Conservation (phyloP, 768 basidiomycete genomes). For the Podaxis sp. region DNA sequence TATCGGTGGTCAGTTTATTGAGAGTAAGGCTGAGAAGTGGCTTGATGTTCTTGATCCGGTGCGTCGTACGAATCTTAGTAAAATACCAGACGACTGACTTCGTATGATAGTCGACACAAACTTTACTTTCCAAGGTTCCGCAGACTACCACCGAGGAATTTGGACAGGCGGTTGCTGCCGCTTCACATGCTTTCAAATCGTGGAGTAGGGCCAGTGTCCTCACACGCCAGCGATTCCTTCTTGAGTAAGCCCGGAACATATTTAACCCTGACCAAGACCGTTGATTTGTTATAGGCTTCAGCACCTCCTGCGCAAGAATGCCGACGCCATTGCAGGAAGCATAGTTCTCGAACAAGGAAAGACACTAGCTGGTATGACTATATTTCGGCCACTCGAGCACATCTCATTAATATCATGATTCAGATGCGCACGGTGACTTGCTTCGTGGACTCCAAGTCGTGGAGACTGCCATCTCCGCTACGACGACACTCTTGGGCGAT, state of each 20-base stretch:
- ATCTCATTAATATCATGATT: not conserved
- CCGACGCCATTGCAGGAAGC: conserved; percentile 81
- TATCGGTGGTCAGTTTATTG: conserved; percentile 86
- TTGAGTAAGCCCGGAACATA: conserved; percentile 64
- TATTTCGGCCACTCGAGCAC: not conserved
- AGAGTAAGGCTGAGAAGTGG: conserved; percentile 78
- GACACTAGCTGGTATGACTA: conserved; percentile 71
- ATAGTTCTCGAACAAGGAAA: conserved; percentile 97
- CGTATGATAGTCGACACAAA: conserved; percentile 76
- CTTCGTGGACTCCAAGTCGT: conserved; percentile 90
- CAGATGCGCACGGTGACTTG: conserved; percentile 94
- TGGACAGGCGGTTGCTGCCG: conserved; percentile 77
- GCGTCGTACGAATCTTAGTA: not conserved
- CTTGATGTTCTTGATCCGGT: conserved; percentile 91
- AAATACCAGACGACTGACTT: not conserved
- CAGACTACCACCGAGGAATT: conserved; percentile 86
- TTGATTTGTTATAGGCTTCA: conserved; percentile 63
- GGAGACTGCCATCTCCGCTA: conserved; percentile 77
- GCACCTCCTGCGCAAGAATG: conserved; percentile 79
- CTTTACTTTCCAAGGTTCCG: conserved; percentile 84
- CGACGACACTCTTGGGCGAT: conserved; percentile 84
- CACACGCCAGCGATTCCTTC: conserved; percentile 81
- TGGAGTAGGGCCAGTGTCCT: conserved; percentile 89
- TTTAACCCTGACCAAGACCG: not conserved
- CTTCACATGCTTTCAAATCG: conserved; percentile 80